Conservation (phyloP, 805 yeast genomes). For the Candida sonorensis region DNA sequence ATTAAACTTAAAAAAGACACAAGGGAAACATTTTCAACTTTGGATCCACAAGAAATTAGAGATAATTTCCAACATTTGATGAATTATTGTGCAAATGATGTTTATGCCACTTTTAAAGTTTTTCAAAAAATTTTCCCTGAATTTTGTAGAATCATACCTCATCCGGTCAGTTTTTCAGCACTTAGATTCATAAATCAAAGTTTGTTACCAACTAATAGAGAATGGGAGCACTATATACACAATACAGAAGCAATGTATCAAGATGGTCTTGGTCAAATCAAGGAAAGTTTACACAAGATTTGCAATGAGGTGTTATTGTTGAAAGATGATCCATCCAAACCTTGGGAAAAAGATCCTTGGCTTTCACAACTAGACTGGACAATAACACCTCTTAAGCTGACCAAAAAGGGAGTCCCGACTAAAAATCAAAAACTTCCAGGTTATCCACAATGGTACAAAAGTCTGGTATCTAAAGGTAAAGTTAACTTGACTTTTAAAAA, state of each 20-base stretch:
- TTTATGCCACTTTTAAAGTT: conserved; percentile 64
- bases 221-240: conserved; percentile 70
- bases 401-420: conserved; percentile 61
- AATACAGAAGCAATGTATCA: conserved; percentile 64
- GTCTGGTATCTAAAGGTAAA: conserved; percentile 33
- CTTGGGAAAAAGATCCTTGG: conserved; percentile 73
- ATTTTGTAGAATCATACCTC: conserved; percentile 69
- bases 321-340: conserved; percentile 35
- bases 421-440: conserved; percentile 82
- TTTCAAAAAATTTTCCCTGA: conserved; percentile 62
- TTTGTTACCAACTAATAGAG: conserved; percentile 66
- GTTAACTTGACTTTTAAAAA: conserved; percentile 64
- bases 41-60: conserved; percentile 46
- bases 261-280: conserved; percentile 49
- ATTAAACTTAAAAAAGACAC: conserved; percentile 57
- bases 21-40: conserved; percentile 57
- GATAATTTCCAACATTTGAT: conserved; percentile 56
- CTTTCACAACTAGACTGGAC: conserved; percentile 86
- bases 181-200: conserved; percentile 65
- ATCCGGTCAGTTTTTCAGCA: conserved; percentile 92
- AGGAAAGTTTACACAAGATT: conserved; percentile 47
- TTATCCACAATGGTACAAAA: conserved; percentile 89
- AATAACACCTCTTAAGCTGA: conserved; percentile 47
- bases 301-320: conserved; percentile 52
- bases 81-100: conserved; percentile 83